These are phyloP conservation scores for Ascochyta viciae-villosae DNA, from an alignment of 2,329 filamentous ascomycete species.

Conservation along the genomic window DNA sequence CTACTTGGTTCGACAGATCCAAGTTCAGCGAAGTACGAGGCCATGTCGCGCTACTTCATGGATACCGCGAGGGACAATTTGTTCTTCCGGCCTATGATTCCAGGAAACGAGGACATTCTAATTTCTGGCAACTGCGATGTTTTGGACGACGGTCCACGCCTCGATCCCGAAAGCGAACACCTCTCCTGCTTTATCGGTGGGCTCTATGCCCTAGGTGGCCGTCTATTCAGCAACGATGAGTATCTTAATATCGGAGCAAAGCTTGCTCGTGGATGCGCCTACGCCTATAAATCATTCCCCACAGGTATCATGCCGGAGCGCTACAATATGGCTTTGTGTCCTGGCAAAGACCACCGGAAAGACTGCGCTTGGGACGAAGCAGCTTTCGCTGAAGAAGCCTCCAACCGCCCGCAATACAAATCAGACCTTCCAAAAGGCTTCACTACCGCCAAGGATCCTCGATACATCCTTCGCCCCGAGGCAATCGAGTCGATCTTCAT, in stretches of 20 bases:
- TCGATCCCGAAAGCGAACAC: conserved; percentile 61
- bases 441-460: conserved; percentile 49
- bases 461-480: conserved; percentile 59
- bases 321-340: conserved; percentile 61
- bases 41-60: conserved; percentile 62
- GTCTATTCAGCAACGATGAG: conserved; percentile 58
- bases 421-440: conserved; percentile 51
- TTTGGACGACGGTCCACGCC: conserved; percentile 26
- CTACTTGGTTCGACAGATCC: conserved; percentile 54
- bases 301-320: conserved; percentile 67
- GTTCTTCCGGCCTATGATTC: conserved; percentile 58
- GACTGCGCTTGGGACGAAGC: conserved; percentile 62
- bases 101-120: conserved; percentile 54
- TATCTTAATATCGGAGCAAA: conserved; percentile 63
- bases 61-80: conserved; percentile 52
- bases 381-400: conserved; percentile 51
- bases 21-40: conserved; percentile 54
- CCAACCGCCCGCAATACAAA: conserved; percentile 30
- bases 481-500: conserved; percentile 66
- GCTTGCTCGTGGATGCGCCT: conserved; percentile 66
- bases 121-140: conserved; percentile 55
- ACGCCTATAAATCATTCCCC: conserved; percentile 63
- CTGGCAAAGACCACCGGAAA: conserved; percentile 24
- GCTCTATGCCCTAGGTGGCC: conserved; percentile 65
- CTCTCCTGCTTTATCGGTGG: conserved; percentile 66